Base-by-base conservation (phyloP, 2,329 filamentous ascomycete species). In the Calonectria montana region DNA sequence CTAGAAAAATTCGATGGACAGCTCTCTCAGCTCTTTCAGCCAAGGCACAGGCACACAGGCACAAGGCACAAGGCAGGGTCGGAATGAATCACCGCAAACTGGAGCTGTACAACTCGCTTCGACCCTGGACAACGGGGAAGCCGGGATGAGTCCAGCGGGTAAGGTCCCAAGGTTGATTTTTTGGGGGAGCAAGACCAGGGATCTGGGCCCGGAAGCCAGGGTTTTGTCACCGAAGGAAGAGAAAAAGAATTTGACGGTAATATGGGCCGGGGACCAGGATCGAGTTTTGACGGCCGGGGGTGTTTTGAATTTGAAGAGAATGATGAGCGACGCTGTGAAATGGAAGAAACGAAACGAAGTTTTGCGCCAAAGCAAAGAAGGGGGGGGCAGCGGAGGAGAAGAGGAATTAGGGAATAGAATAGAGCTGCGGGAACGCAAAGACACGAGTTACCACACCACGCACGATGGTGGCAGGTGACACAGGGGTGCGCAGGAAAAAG, bases 51-150 rank as follows among this genome's bases (percentile, higher is more conserved):
- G 9, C 29, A 31, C 5, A 69, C n/a, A 75, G 72, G 68, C 73
- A 69, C 31, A 35, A 9, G 9, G 9, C 5, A 69, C 69, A 64
- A 69, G 71, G 55, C 61, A 73, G 67, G 65, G 73, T 57, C 55
- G 74, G 50, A 65, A 62, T 70, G 63, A 70, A 67, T 70, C 43
- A 67, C 63, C 63, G 62, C 69, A 67, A 67, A 66, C 66, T 62
- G 55, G 57, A 35, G 62, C 69, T 64, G 71, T 73, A 77, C 75
- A 78, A 78, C 72, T 70, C 75, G 78, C 67, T 70, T 76, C 71
- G 67, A 70, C 76, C 76, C 72, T 78, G 76, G 75, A 63, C 65
- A 31, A 78, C 74, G 76, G 76, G 76, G 76, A 78, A 78, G 73
- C 76, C 76, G 68, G 68, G 68, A 70, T 70, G 63, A 70, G 45